Base-by-base conservation (phyloP, 2,329 filamentous ascomycete species). In the Fusarium sp. region DNA sequence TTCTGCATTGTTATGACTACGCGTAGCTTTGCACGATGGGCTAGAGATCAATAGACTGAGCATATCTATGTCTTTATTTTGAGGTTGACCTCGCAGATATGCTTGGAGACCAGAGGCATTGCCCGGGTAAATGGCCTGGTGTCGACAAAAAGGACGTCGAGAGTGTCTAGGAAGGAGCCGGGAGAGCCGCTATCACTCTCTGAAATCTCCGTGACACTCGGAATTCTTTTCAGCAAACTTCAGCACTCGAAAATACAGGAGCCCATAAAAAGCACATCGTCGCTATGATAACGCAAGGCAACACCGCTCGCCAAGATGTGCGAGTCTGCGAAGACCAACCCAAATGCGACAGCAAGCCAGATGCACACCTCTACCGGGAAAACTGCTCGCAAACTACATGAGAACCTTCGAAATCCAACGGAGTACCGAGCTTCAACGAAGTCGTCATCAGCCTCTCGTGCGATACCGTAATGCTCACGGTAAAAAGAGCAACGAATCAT, bases 341-440 rank as follows among this genome's bases (percentile, higher is more conserved):
- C 24, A 15, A 9, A 54, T 7, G 24, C 50, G 10, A 51, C 12
- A 11, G 3, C 8, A 8, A 34, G n/a, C n/a, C 6, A 34, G 5
- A 10, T 34, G 8, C 5, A 7, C 5, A 32, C 5, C 8, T 8
- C 48, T 5, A 24, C 6, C 32, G 4, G 1, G 9, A 26, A 26
- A 15, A 0, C 0, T 8, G 18, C 32, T 2, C 4, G 0, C n/a
- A 17, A 15, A 17, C 1, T 11, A 4, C n/a, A 38, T 8, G 5
- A 38, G 17, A 12, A 15, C 3, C 18, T 11, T 20, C 3, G 2
- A 4, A 36, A 22, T 18, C 0, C 6, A 12, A 22, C 12, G 3
- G 18, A 17, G 3, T 13, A 24, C 2, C 17, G 17, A 22, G 18
- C 9, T 26, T 22, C 3, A 7, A 26, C n/a, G 2, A 13, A 36